Base-by-base conservation (phyloP, 805 yeast genomes). In the Kluyveromyces starmeri region DNA sequence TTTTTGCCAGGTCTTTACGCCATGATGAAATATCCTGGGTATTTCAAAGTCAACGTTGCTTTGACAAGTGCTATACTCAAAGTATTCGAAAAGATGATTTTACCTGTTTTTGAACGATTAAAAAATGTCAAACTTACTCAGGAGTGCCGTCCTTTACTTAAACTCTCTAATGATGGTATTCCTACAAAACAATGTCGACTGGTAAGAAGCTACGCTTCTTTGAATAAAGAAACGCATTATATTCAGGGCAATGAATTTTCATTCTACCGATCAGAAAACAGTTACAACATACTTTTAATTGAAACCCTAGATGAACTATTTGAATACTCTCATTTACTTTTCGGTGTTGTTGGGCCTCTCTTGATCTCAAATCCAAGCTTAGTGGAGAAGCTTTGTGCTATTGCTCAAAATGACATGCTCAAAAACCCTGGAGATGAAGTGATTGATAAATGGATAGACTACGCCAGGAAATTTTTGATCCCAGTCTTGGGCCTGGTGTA, bases 391-490 rank as follows among this genome's bases (percentile, higher is more conserved):
- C 34, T 88, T 1, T 70, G 83, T 37, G 72, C 83, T 26, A 69
- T 83, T n/a, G 77, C 73, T 9, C 42, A 55, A 3, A 36, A 50
- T 17, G 70, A 68, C 34, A 51, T 74, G 24, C 29, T 42, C 7
- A 26, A 24, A 12, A 34, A 32, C 1, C n/a, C 37, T 5, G 36
- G 38, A 7, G 42, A 44, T 6, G 48, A 48, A 16, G 37, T 43
- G 8, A 32, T 56, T 9, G 46, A 54, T 3, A 40, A 37, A 10
- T 75, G 94, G 86, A 62, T 78, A 32, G 70, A 69, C 27, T 81
- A 67, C 45, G 71, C 68, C 46, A 68, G 94, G 41, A 71, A 73
- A 39, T 78, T 68, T 45, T 62, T 89, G 2, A 68, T 83, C 19
- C 89, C 92, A 0, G 64, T 78, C 0, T 58, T 80, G 3, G 62